Percentiles rank a stretch among this genome's conserved stretches.
Evolutionary conservation across 768 basidiomycete genomes (phyloP).

Genomic region (Epithele typhae): DNA sequence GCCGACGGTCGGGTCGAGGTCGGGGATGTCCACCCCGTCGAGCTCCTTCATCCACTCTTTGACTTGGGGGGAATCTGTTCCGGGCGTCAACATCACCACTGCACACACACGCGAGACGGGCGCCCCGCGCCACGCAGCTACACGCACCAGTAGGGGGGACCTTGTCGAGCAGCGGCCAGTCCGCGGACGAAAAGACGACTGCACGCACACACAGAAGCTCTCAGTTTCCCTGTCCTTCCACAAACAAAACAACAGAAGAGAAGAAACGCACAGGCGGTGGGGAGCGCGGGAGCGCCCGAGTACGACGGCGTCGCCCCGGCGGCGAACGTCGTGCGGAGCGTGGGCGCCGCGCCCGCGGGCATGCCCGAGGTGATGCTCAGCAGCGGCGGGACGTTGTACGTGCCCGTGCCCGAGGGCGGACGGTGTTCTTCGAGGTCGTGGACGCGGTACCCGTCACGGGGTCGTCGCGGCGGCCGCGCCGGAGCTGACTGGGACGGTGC

Average conservation of each 20-base stretch:
- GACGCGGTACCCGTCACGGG: conserved; percentile 3
- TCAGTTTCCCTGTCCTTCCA: neutral
- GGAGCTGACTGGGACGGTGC: conserved; percentile 22
- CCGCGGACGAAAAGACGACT: conserved; percentile 42
- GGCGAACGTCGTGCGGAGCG: conserved; percentile 48
- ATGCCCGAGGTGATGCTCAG: conserved; percentile 59
- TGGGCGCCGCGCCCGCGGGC: conserved; percentile 45
- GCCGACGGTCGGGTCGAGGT: conserved; percentile 51
- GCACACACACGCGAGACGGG: too few species aligned
- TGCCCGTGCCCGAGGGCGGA: conserved; percentile 25
- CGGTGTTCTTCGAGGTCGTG: conserved; percentile 11
- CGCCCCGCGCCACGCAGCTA: neutral
- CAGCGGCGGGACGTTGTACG: conserved; percentile 53
- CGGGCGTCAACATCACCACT: too few species aligned
- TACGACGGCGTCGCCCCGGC: conserved; percentile 61
- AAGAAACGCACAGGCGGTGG: conserved; percentile 47
- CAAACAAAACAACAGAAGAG: conserved; percentile 3
- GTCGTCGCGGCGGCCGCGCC: neutral
- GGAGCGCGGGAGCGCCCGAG: conserved; percentile 62
- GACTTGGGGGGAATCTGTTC: conserved; percentile 59
- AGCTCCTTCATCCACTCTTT: conserved; percentile 73
- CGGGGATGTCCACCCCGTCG: conserved; percentile 64
- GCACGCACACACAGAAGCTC: neutral
- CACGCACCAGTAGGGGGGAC: conserved; percentile 53
- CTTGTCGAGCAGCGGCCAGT: conserved; percentile 64